Evolutionary conservation across 371 early-diverging fungal genomes (phyloP).

Genomic region (Rhizopus sp.): DNA sequence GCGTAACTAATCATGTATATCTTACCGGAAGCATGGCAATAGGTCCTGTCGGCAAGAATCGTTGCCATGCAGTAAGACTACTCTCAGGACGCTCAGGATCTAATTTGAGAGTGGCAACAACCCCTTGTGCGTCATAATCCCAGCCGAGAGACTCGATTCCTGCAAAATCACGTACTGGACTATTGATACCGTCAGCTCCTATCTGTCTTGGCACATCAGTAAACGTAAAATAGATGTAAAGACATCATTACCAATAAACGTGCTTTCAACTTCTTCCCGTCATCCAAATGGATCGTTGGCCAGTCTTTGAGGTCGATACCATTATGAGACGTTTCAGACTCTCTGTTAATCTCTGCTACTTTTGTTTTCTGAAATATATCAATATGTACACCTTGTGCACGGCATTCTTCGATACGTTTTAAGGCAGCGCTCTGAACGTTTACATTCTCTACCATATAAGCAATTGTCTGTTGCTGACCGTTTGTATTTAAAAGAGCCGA

Average conservation of each 20-base stretch:
- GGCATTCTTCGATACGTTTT: constrained; percentile 44
- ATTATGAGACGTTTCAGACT: constrained; percentile 1
- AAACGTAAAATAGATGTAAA: not conserved
- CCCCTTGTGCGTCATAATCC: constrained; percentile 86
- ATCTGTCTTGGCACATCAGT: constrained; percentile 33
- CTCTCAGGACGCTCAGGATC: constrained; percentile 48
- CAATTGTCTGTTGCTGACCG: constrained; percentile 36
- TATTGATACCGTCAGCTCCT: constrained; percentile 94
- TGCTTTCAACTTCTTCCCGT: constrained; percentile 54
- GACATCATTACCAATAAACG: constrained; percentile 54
- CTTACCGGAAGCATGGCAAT: constrained; percentile 89
- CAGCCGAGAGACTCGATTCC: constrained; percentile 83
- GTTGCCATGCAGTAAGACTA: constrained; percentile 79
- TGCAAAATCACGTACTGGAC: constrained; percentile 83
- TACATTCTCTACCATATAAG: constrained; percentile 59
- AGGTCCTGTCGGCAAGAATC: constrained; percentile 94
- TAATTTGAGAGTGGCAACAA: constrained; percentile 85
- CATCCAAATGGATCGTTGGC: constrained; percentile 63
- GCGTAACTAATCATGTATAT: not conserved
- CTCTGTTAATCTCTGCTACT: constrained; percentile 48
- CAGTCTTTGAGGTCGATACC: constrained; percentile 56
- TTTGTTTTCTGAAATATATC: constrained; percentile 59
- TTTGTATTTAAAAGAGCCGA: constrained; percentile 31
- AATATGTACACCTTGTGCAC: constrained; percentile 38
- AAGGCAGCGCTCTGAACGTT: constrained; percentile 53